phyloP scores from a whole-genome alignment of 805 yeast species.

The Metschnikowia lachancei region DNA sequence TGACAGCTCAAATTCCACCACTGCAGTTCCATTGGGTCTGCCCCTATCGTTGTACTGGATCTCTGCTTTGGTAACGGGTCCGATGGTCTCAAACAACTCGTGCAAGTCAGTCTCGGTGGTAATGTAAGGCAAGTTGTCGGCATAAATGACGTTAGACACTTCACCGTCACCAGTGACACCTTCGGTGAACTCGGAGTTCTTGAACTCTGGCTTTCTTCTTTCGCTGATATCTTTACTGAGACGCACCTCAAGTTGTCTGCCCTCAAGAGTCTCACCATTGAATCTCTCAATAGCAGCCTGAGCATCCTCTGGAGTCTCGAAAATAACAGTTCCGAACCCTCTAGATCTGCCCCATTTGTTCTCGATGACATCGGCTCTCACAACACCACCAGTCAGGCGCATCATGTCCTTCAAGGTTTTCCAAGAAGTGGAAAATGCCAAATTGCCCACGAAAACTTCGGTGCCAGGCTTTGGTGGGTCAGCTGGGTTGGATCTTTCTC shows the following conservation, averaged over 20 bases:
- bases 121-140: constrained; percentile 80
- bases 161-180: constrained; percentile 63
- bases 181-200: constrained; percentile 58
- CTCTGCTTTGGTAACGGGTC: constrained; percentile 73
- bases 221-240: constrained; percentile 47
- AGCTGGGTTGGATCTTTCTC: constrained; percentile 13
- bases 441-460: constrained; percentile 74
- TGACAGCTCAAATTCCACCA: constrained; percentile 66
- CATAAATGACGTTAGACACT: constrained; percentile 51
- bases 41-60: constrained; percentile 58
- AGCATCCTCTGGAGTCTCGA: constrained; percentile 65
- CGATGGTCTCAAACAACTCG: constrained; percentile 83
- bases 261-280: constrained; percentile 69
- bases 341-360: constrained; percentile 72
- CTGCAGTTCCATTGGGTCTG: constrained; percentile 79
- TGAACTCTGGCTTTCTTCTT: constrained; percentile 20
- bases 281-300: constrained; percentile 64
- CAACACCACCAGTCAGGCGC: constrained; percentile 71
- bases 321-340: constrained; percentile 83
- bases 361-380: constrained; percentile 73
- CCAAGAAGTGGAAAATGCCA: constrained; percentile 83
- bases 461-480: constrained; percentile 35
- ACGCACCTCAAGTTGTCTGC: constrained; percentile 77
- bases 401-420: constrained; percentile 82
- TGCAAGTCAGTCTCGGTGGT: constrained; percentile 82